Conservation (phyloP, 805 yeast genomes). For the Aciculoconidium aculeatum region DNA sequence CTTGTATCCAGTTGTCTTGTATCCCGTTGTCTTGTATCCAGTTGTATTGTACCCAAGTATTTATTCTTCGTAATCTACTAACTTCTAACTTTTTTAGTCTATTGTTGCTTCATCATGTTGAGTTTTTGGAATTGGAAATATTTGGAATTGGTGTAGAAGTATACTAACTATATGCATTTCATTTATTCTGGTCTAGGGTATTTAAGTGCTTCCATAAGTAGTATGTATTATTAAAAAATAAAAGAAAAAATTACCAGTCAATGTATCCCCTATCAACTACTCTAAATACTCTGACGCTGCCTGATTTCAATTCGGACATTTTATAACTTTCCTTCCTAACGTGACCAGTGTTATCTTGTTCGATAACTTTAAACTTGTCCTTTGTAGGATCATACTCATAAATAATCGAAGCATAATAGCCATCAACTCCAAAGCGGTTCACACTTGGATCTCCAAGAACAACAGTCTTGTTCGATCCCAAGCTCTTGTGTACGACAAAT, state of each 20-base stretch:
- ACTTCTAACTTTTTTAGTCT: too few relatives aligned
- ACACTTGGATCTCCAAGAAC: constrained; percentile 55
- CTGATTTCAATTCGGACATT: constrained; percentile 68
- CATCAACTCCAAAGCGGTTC: too few relatives aligned
- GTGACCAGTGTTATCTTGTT: constrained; percentile 44
- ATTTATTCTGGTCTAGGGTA: constrained; percentile 9
- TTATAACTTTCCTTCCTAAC: constrained; percentile 59
- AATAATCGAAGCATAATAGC: constrained; percentile 48
- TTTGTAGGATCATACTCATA: constrained; percentile 70
- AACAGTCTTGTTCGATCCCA: constrained; percentile 27
- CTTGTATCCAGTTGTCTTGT: too few relatives aligned
- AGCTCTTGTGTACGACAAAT: constrained; percentile 64
- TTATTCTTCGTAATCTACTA: too few relatives aligned
- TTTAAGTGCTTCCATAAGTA: constrained; percentile 6
- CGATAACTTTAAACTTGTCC: constrained; percentile 64
- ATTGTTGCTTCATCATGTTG: too few relatives aligned
- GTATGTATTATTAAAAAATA: constrained; percentile 1
- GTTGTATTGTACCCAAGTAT: not conserved
- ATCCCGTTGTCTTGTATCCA: not conserved
- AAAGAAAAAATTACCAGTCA: constrained; percentile 75
- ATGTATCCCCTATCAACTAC: constrained; percentile 67
- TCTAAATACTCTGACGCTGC: constrained; percentile 76
- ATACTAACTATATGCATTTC: too few relatives aligned
- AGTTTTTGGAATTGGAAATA: too few relatives aligned
- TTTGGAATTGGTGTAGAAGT: too few relatives aligned